Evolutionary conservation across 495 filamentous ascomycete species (phyloP), one percentile per base, ranked within the genome.

Genomic region (Aspergillus taichungensis): DNA sequence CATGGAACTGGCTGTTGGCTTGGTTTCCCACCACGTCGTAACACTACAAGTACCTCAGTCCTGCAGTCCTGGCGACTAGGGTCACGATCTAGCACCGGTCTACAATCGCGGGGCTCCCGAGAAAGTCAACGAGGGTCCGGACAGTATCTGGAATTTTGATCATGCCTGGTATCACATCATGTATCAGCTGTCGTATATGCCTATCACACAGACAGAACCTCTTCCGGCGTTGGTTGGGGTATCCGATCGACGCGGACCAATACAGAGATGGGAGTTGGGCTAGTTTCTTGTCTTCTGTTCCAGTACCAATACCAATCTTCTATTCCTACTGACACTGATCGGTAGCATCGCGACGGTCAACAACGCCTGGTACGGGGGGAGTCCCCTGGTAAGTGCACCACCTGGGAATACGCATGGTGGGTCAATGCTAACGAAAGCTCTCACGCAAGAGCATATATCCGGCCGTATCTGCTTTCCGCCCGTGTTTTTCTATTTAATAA

Each of bases 71-170:
- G n/a, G n/a, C n/a, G n/a, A n/a, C n/a, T n/a, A n/a, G n/a, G n/a
- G n/a, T n/a, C n/a, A n/a, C n/a, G 75, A 75, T 46, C 57, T 82
- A 34, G 74, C 75, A 5, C 67, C 60, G 43, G 78, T 77, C 56
- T 84, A 84, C 63, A 87, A 88, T 46, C 69, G 75, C 1, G 70
- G 71, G 2, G 10, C 13, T 3, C 47, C 47, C 8, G 47, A 43
- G 8, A 50, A 44, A 6, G 35, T 50, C 67, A 62, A 10, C 28
- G 47, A 41, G 2, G 41, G 27, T 1, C n/a, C 34, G 5, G 40
- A 50, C 28, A 50, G 47, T 33, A 66, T 63, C 37, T 50, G 40
- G 40, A 50, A 50, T 28, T 50, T 24, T 27, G 34, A 50, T 34
- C 47, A 50, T 34, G 14, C 34, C 13, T 24, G 24, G 9, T 42